Percentiles rank a stretch among this genome's conserved stretches.
Evolutionary conservation across 2,329 filamentous ascomycete genomes (phyloP).

Genomic region (Aspergillus glaucus): DNA sequence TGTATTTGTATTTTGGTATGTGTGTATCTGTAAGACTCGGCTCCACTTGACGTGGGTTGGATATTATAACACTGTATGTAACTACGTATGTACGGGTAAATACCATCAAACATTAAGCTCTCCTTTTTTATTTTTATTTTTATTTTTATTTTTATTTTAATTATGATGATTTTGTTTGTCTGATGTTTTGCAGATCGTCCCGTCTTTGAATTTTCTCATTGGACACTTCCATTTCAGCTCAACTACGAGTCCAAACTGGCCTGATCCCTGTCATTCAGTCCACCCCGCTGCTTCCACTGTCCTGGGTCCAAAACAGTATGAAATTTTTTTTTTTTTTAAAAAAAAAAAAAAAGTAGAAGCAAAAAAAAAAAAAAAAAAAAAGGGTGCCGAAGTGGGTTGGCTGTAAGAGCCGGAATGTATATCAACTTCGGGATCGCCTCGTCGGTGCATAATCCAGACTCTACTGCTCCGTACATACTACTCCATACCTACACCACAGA

Average conservation of each 20-base stretch:
- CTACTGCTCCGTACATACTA: not conserved
- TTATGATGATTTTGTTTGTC: not conserved
- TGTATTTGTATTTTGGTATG: not conserved
- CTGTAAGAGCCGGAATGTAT: slow-evolving; percentile 10
- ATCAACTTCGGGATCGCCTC: slow-evolving; percentile 26
- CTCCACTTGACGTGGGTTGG: not conserved
- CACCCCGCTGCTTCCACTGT: slow-evolving; percentile 22
- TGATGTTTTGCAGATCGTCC: not conserved
- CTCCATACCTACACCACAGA: too few relatives aligned
- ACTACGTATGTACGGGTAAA: not conserved
- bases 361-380: not conserved
- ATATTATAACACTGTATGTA: not conserved
- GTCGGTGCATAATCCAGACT: not conserved
- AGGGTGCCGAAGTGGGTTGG: not conserved
- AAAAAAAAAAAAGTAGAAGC: slow-evolving; percentile 1
- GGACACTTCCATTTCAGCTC: not conserved
- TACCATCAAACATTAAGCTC: not conserved
- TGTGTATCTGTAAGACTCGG: not conserved
- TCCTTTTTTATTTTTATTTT: not conserved
- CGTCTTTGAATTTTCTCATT: not conserved
- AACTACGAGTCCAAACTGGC: slow-evolving; percentile 6
- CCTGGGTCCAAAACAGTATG: slow-evolving; percentile 13
- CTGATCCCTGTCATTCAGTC: slow-evolving; percentile 13
- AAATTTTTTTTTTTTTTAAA: not conserved
- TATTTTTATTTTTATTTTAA: not conserved